These are phyloP conservation scores for Nannizziopsis arthrosporioides DNA, from an alignment of 2,329 filamentous ascomycete species.

Conservation along the genomic window DNA sequence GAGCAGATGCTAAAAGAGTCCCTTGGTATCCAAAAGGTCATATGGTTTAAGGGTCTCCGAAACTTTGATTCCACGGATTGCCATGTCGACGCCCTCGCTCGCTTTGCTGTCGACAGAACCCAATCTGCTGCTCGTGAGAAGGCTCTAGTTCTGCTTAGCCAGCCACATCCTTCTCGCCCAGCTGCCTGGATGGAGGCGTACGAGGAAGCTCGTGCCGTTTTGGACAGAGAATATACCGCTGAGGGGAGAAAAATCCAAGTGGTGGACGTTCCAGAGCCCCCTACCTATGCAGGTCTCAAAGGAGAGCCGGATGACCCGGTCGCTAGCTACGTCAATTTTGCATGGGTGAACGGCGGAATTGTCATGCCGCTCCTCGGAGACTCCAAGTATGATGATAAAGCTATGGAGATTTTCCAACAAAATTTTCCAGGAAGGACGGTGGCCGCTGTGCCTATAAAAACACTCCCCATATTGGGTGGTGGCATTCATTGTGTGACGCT, in stretches of 20 bases:
- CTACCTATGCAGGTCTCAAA: slow-evolving; percentile 13
- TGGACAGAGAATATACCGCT: slow-evolving; percentile 19
- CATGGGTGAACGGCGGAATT: slow-evolving; percentile 23
- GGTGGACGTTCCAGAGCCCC: slow-evolving; percentile 21
- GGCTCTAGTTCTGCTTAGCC: slow-evolving; percentile 18
- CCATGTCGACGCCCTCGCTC: slow-evolving; percentile 24
- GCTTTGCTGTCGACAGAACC: slow-evolving; percentile 21
- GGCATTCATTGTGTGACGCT: not conserved
- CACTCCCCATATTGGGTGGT: not conserved
- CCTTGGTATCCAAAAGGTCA: slow-evolving; percentile 23
- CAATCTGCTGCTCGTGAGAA: no score
- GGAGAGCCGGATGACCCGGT: slow-evolving; percentile 18
- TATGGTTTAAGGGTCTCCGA: slow-evolving; percentile 17
- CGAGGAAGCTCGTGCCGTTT: slow-evolving; percentile 18
- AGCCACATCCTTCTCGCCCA: slow-evolving; percentile 17
- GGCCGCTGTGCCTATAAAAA: not conserved
- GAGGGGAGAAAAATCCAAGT: slow-evolving; percentile 19
- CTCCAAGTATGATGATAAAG: not conserved
- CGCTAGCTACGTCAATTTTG: slow-evolving; percentile 24
- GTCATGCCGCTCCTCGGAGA: slow-evolving; percentile 22
- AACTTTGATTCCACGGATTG: slow-evolving; percentile 27
- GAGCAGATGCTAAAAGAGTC: slow-evolving; percentile 21
- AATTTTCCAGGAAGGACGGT: not conserved
- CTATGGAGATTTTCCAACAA: no score
- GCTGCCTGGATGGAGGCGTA: slow-evolving; percentile 20